Evolutionary conservation across 371 early-diverging fungal genomes (phyloP), one percentile per base, ranked within the genome.

Genomic region (Rhizopus delemar): DNA sequence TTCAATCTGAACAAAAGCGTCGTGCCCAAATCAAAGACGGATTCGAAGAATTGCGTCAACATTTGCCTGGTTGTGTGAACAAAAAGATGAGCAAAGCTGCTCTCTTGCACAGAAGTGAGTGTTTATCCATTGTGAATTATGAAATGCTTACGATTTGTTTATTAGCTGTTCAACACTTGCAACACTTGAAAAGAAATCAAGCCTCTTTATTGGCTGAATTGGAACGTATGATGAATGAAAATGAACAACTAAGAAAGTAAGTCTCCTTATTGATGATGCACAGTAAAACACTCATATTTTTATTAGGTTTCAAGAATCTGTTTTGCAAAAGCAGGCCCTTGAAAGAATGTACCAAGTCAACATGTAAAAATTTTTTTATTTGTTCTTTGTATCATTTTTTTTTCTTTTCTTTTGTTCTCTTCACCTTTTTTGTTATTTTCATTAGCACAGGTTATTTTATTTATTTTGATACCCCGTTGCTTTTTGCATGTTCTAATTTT

Each of bases 21-120:
- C 79, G 84, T 38, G 84, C 84, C 35, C 81, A 83, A 62, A 83
- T 83, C 54, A 79, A 79, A 53, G 83, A 83, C 70, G 83, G 83
- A 0, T 83, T 83, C 62, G 80, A 83, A 38, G 78, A 80, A 54
- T 69, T 81, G 50, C 77, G 82, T 41, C 72, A 77, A 53, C 80
- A 83, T 41, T 66, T 83, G 39, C 84, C 84, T 43, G 77, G 77
- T 50, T 78, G 79, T 57, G 62, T 73, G 34, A 80, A 75, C 59
- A 81, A 81, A 56, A 81, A 83, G 62, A 80, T 83, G 76, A 78
- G 79, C 60, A 83, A 83, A 60, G 84, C 81, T 46, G 74, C 78
- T 22, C 59, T 83, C 39, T 71, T 84, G 33, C 77, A 76, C 54
- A 71, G 80, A 51, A 78, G 81, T 81, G 73, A 53, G 77, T 69